Conservation (phyloP, 2,329 filamentous ascomycete species). For the Aureobasidium sp. region DNA sequence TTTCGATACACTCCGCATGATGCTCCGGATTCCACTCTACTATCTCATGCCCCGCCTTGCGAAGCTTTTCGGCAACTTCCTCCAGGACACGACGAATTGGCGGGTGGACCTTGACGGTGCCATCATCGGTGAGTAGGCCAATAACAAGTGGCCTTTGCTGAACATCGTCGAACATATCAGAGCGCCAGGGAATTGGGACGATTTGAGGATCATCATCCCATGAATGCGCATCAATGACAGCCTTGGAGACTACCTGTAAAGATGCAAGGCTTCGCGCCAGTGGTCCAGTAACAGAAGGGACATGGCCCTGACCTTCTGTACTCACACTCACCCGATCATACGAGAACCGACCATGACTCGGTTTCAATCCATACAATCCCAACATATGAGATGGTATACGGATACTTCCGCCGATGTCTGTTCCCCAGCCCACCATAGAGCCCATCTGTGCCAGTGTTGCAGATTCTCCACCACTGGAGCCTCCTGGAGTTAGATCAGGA, state of each 20-base stretch:
- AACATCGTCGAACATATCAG: constrained; percentile 22
- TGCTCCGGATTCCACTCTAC: constrained; percentile 37
- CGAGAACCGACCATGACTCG: constrained; percentile 48
- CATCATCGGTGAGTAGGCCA: constrained; percentile 24
- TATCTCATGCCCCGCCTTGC: constrained; percentile 35
- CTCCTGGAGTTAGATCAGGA: constrained; percentile 40
- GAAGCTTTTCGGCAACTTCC: constrained; percentile 17
- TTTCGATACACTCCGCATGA: constrained; percentile 49
- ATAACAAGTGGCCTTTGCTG: constrained; percentile 21
- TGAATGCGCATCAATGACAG: constrained; percentile 28
- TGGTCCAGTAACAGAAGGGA: constrained; percentile 56
- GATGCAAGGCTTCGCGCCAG: constrained; percentile 49
- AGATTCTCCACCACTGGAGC: constrained; percentile 42
- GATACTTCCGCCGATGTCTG: constrained; percentile 47
- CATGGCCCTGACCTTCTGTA: constrained; percentile 57
- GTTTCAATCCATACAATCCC: constrained; percentile 46
- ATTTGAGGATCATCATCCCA: constrained; percentile 38
- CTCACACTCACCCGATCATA: constrained; percentile 55
- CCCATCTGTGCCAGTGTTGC: constrained; percentile 36
- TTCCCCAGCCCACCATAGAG: constrained; percentile 44
- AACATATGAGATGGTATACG: constrained; percentile 44
- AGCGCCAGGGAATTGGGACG: constrained; percentile 37
- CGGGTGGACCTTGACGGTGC: constrained; percentile 24
- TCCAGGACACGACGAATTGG: constrained; percentile 21
- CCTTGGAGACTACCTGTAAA: constrained; percentile 38